These are phyloP conservation scores for Oryza meridionalis DNA, from an alignment of 176 grass and related monocot genomes.

Conservation along the genomic window DNA sequence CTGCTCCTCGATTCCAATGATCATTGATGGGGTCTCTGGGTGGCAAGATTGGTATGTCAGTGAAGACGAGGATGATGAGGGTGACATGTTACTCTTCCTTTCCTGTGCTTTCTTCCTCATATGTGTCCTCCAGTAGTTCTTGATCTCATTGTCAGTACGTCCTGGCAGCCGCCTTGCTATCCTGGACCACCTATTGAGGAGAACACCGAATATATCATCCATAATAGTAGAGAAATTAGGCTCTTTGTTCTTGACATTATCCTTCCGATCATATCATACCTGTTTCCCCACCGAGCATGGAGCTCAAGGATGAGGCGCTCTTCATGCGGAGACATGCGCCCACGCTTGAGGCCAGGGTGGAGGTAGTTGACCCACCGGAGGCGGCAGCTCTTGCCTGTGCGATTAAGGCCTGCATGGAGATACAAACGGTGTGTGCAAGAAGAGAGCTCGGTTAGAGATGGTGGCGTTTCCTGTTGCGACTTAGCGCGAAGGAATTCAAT, in stretches of 20 bases:
- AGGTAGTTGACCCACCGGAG: conserved; percentile 97
- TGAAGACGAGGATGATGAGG: conserved; percentile 73
- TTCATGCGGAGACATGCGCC: conserved; percentile 86
- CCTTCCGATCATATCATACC: conserved; percentile 55
- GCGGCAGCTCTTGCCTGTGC: conserved; percentile 87
- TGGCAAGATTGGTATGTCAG: conserved; percentile 65
- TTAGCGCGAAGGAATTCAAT: conserved; percentile 39
- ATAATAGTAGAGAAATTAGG: conserved; percentile 2
- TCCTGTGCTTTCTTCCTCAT: conserved; percentile 98
- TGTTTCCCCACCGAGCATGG: conserved; percentile 87
- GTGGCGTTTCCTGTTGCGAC: conserved; percentile 45
- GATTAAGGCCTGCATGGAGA: conserved; percentile 69
- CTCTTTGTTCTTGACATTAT: not conserved
- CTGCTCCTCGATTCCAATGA: conserved; percentile 31
- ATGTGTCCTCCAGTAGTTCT: conserved; percentile 97
- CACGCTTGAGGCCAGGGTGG: conserved; percentile 84
- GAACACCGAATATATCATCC: conserved; percentile 12
- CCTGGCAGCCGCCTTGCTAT: conserved; percentile 77
- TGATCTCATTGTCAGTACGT: conserved; percentile 94
- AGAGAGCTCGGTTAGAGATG: conserved; percentile 39
- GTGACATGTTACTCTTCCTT: conserved; percentile 66
- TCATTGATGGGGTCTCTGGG: conserved; percentile 36
- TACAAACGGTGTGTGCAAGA: conserved; percentile 36
- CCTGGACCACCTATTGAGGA: conserved; percentile 74
- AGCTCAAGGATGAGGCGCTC: conserved; percentile 88